Base-by-base conservation (phyloP, 768 basidiomycete genomes). In the Mycena epipterygia region DNA sequence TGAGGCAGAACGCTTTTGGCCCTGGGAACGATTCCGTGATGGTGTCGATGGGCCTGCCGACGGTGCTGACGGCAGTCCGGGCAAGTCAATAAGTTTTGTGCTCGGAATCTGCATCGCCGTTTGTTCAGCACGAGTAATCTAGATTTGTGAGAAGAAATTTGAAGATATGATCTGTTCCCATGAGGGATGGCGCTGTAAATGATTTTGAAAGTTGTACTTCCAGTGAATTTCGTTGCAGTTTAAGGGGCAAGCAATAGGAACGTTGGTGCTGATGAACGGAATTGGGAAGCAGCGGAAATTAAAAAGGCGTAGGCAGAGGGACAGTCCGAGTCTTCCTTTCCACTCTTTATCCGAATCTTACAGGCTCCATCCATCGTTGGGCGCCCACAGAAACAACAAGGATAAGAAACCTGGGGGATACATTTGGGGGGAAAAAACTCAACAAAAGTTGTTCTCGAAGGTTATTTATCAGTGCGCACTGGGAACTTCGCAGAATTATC, bases 341-440 rank as follows among this genome's bases (percentile, higher is more conserved):
- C 41, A 19, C 64, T n/a, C 17, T 67, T 57, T 11, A 67, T 59
- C 5, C 25, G 23, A 1, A 67, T 37, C 30, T 49, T 1, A 17
- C 65, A n/a, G n/a, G n/a, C n/a, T n/a, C n/a, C n/a, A n/a, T n/a
- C n/a, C n/a, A n/a, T n/a, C n/a, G n/a, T n/a, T n/a, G n/a, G 59
- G 12, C 14, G 8, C 12, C 65, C 65, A 25, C 65, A 67, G 16
- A 17, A 59, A 35, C 65, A 56, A 14, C 65, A 67, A 5, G 65
- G 65, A 59, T 58, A 5, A 14, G 65, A 58, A 37, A 67, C 46
- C 65, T 67, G 32, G 5, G 3, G n/a, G n/a, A n/a, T n/a, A n/a
- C n/a, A 39, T 39, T 8, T 39, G 16, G 37, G 8, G 9, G 27
- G 5, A 25, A 46, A 44, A 2, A 44, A 21, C 7, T 44, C 21